Base-by-base conservation (phyloP, 495 filamentous ascomycete genomes). In the Penicillium salamii region DNA sequence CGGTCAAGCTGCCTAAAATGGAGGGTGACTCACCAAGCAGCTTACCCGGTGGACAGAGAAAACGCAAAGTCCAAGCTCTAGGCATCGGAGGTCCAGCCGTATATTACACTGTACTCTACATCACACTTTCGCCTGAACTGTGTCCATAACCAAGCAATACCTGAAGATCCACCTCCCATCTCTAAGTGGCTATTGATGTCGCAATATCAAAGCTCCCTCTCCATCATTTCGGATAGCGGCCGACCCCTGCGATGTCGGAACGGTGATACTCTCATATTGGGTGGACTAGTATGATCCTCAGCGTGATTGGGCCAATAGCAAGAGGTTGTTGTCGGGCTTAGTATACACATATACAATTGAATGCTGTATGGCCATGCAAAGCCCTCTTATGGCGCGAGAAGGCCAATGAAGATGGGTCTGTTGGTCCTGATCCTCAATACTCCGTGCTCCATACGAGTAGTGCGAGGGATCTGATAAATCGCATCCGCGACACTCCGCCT, bases 171-270 rank as follows among this genome's bases (percentile, higher is more conserved):
- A 34, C 42, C 13, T 7, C 31, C 28, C 6, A 23, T 12, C 24
- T 35, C n/a, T 39, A 7, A 47, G 21, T 39, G 45, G 45, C 12
- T 19, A 9, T 9, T 14, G 24, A 21, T 39, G 34, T 31, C 34
- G 33, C 34, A 35, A 47, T 47, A 38, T 47, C 20, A 13, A 3
- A 20, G 8, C 15, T 29, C 33, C 17, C 26, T 19, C 41, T 20
- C 39, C 24, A 42, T 42, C n/a, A 23, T 32, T 8, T 26, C 13
- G 2, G 17, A 29, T 31, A 24, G 15, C 6, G 41, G 13, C 41
- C 41, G 41, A 20, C 37, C n/a, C 28, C 11, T 18, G 15, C 9
- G 44, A 36, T 46, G 23, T 46, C 43, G 33, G 43, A 35, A n/a
- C 23, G 7, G 17, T 19, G 23, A 7, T 21, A 5, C 36, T 39